Percentiles rank a stretch among this genome's conserved stretches.
Conservation (phyloP, 768 basidiomycete genomes). For the Asterophora parasitica region DNA sequence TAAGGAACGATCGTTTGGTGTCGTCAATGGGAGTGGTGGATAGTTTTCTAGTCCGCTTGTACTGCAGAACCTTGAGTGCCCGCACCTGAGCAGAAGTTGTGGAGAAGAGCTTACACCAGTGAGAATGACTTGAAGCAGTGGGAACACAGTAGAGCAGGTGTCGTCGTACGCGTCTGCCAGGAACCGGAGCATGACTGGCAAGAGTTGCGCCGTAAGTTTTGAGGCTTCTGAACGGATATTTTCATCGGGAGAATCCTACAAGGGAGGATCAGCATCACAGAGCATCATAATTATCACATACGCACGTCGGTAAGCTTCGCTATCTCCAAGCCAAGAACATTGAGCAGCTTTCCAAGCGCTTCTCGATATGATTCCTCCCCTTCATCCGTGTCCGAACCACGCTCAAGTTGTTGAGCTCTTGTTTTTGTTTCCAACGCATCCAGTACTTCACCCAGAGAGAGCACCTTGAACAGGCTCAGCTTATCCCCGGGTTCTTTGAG, state of each 20-base stretch:
- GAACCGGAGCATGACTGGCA: conserved; percentile 84
- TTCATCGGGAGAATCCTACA: conserved; percentile 57
- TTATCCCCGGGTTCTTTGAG: conserved; percentile 90
- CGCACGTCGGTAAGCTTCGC: conserved; percentile 79
- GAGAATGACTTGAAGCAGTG: conserved; percentile 72
- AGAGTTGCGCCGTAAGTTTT: conserved; percentile 55
- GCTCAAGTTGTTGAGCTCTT: conserved; percentile 55
- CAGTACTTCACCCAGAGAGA: conserved; percentile 80
- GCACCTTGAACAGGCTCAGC: conserved; percentile 81
- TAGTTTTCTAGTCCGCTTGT: conserved; percentile 68
- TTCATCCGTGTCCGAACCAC: conserved; percentile 74
- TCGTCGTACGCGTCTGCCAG: conserved; percentile 89
- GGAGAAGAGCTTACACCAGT: conserved; percentile 53
- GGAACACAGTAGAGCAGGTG: conserved; percentile 80
- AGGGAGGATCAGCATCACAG: neutral
- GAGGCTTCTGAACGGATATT: conserved; percentile 62
- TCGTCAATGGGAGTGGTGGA: conserved; percentile 60
- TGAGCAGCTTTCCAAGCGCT: conserved; percentile 79
- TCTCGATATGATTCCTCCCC: conserved; percentile 88
- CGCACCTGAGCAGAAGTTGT: neutral
- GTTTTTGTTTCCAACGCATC: conserved; percentile 78
- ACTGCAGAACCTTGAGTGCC: conserved; percentile 38
- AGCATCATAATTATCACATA: conserved; percentile 19
- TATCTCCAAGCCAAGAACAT: conserved; percentile 77
- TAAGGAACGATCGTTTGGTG: conserved; percentile 70